Evolutionary conservation across 2,329 filamentous ascomycete species (phyloP).

Genomic region (Pseudogymnoascus sp.): DNA sequence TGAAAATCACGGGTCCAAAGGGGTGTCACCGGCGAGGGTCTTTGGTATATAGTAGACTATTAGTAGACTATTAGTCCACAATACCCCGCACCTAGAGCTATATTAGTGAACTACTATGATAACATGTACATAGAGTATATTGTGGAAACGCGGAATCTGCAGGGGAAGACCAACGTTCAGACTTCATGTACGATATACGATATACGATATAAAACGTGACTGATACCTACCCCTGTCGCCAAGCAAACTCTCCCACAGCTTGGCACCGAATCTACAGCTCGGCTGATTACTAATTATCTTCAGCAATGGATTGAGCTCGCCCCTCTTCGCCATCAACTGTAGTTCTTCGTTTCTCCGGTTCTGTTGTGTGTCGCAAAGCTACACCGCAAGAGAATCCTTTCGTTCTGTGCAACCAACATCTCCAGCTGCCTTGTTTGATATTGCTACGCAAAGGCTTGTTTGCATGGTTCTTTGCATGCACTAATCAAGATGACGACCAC

Average conservation of each 20-base stretch:
- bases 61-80: neutral
- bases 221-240: neutral
- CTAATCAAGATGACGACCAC: neutral
- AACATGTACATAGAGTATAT: neutral
- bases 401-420: neutral
- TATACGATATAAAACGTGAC: neutral
- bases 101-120: neutral
- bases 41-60: neutral
- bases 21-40: neutral
- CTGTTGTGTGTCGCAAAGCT: neutral
- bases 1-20: neutral
- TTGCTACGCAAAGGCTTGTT: neutral
- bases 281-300: neutral
- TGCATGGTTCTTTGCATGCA: constrained; percentile 6
- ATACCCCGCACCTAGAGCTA: neutral
- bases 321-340: neutral
- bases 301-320: neutral
- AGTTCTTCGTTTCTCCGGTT: neutral
- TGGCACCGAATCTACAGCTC: neutral
- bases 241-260: neutral
- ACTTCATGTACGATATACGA: neutral
- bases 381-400: neutral
- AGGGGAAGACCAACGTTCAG: neutral
- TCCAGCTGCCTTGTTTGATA: neutral
- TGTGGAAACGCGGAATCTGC: neutral